Base-by-base conservation (phyloP, 768 basidiomycete genomes). In the Lactarius evosmus region DNA sequence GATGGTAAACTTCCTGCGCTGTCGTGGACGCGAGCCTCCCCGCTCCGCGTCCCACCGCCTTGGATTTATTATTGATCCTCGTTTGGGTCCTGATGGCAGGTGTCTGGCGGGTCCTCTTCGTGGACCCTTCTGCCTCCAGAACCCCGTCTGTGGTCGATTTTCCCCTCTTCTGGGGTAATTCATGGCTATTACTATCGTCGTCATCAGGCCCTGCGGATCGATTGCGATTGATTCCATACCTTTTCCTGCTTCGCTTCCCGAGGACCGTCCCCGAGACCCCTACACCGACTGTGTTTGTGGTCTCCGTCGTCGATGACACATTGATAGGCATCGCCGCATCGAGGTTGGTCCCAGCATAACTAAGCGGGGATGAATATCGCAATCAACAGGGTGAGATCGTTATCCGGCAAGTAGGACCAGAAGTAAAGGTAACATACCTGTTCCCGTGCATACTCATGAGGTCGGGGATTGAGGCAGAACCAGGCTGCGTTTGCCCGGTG, bases 21-120 rank as follows among this genome's bases (percentile, higher is more conserved):
- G 25, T 55, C 12, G 11, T 30, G 41, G 53, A 17, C 32, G 60
- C 53, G 60, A 61, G 60, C 60, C 25, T 55, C 41, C 22, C 60
- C 41, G 53, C 60, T 46, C 60, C 60, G 32, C 53, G 41, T 34
- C 41, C 53, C 17, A 3, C 60, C 53, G 19, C 52, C 32, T 55
- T 33, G 53, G 38, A 52, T 61, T 34, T 41, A n/a, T 4, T 1
- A 6, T 55, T 40, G 7, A n/a, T 17, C 0, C 1, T 16, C 2
- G 4, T 7, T n/a, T 11, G 53, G 60, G 32, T 34, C 60, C 22
- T 46, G 32, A 27, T 32, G 2, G 11, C 40, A 12, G 25, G 33
- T 4, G 1, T 29, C 9, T 7, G 25, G 11, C 14, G 12, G 41
- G 53, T 17, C 60, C 7, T 61, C 17, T n/a, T 54, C 8, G 25